Percentiles rank a stretch among this genome's conserved stretches.
Evolutionary conservation across 257 asterid genomes (phyloP).

Genomic region (Scutellaria baicalensis): DNA sequence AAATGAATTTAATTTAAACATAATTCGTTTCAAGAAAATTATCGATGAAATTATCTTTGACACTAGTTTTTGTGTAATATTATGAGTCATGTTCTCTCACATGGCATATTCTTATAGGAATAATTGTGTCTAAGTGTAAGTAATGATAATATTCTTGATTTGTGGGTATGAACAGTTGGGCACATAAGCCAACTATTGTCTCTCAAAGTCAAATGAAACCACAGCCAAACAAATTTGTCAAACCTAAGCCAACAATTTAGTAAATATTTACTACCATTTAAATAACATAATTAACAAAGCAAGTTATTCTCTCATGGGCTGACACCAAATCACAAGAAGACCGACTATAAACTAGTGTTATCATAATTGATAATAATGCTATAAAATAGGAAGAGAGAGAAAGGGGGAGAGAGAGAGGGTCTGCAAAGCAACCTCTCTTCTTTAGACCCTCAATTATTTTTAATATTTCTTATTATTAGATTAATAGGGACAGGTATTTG

Average conservation of each 20-base stretch:
- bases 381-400: slow-evolving; percentile 8
- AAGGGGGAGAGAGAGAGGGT: slow-evolving; percentile 9
- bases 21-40: too few relatives aligned
- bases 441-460: slow-evolving; percentile 32
- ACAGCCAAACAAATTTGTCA: slow-evolving; percentile 13
- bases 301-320: background rate
- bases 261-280: slow-evolving; percentile 11
- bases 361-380: slow-evolving; percentile 19
- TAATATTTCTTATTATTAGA: background rate
- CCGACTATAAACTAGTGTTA: slow-evolving; percentile 14
- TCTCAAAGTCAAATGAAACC: slow-evolving; percentile 21
- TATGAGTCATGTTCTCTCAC: background rate
- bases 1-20: too few relatives aligned
- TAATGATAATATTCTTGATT: background rate
- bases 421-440: slow-evolving; percentile 46
- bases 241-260: slow-evolving; percentile 15
- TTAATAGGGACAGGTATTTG: slow-evolving; percentile 15
- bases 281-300: background rate
- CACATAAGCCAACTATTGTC: slow-evolving; percentile 17
- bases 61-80: too few relatives aligned
- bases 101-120: background rate
- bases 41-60: too few relatives aligned
- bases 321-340: slow-evolving; percentile 5
- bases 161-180: slow-evolving; percentile 13
- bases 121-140: background rate